Percentiles rank a stretch among this genome's conserved stretches.
These are phyloP conservation scores for Blastobotrys robertii DNA, from an alignment of 805 yeast species.

Conservation along the genomic window DNA sequence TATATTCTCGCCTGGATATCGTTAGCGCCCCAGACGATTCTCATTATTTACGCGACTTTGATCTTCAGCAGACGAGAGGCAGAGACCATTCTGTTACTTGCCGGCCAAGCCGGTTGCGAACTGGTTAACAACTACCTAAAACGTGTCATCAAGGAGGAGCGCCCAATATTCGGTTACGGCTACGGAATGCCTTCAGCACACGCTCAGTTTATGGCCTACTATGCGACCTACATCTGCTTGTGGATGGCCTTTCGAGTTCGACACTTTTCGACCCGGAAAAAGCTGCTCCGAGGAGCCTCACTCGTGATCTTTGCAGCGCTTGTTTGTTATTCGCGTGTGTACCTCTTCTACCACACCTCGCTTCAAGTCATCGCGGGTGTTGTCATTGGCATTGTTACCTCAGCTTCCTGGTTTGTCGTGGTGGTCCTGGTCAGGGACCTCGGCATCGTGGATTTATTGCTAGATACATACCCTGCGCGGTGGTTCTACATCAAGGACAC, in stretches of 20 bases:
- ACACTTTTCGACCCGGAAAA: constrained; percentile 21
- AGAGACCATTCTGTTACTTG: constrained; percentile 74
- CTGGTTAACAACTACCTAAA: constrained; percentile 60
- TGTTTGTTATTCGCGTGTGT: constrained; percentile 64
- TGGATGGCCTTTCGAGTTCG: constrained; percentile 26
- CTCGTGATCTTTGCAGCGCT: constrained; percentile 24
- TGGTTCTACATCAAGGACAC: constrained; percentile 30
- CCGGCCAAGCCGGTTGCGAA: constrained; percentile 79
- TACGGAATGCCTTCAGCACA: constrained; percentile 98
- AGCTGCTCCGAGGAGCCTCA: constrained; percentile 16
- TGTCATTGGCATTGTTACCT: constrained; percentile 50
- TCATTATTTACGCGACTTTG: constrained; percentile 77
- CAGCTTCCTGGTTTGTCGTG: constrained; percentile 45
- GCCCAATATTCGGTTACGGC: constrained; percentile 54
- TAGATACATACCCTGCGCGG: constrained; percentile 47
- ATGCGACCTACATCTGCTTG: constrained; percentile 31
- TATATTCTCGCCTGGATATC: constrained; percentile 61
- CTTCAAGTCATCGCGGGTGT: constrained; percentile 71
- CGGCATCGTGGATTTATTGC: constrained; percentile 59
- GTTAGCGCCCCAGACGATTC: constrained; percentile 65
- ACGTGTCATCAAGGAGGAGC: constrained; percentile 50
- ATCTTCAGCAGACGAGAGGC: constrained; percentile 73
- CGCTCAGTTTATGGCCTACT: constrained; percentile 89
- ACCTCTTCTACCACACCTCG: constrained; percentile 65
- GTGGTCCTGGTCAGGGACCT: constrained; percentile 49